Base-by-base conservation (phyloP, 345 rosid species). In the Acer yangbiense region DNA sequence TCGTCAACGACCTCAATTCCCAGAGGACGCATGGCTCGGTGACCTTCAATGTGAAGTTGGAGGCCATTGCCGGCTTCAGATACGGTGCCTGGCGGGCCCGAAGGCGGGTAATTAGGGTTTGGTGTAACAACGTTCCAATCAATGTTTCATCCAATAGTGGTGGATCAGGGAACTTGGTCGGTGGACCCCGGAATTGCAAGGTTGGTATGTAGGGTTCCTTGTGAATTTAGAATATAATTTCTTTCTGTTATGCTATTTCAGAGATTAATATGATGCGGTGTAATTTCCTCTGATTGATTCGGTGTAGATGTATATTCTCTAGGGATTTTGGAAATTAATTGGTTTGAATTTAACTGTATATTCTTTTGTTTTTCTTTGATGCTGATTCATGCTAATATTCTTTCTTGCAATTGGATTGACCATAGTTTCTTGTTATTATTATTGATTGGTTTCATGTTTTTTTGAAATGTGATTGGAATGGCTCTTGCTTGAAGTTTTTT, bases 131-230 rank as follows among this genome's bases (percentile, higher is more conserved):
- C 44, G 79, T 90, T 54, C 16, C 82, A 0, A 84, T 92, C 32
- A 84, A 79, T 32, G 21, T 91, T 68, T 71, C 87, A 6, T 71
- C 73, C 21, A 83, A 39, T 76, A 82, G 84, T 41, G 81, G 82
- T 41, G 81, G 82, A 14, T 83, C 94, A 1, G 97, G 93, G 85
- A 89, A 87, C 85, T 78, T 91, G 87, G 61, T 77, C 27, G 92
- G 90, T 23, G 87, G 82, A 11, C 20, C 79, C 9, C 76, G 69
- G 80, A 77, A 75, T 23, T 93, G 98, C 68, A 52, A 20, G 69
- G 77, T 87, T 65, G 68, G 68, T 73, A 46, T 79, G 41, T 84
- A 85, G 85, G 66, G 70, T 58, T 35, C 43, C 14, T 13, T 46
- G 43, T 29, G 68, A 54, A 29, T 18, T 74, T 66, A 52, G 71